A percentile compares a stretch with the other conserved stretches of the same genome.
phyloP scores from a whole-genome alignment of 176 grass and related monocot genomes.

The Cocos nucifera region DNA sequence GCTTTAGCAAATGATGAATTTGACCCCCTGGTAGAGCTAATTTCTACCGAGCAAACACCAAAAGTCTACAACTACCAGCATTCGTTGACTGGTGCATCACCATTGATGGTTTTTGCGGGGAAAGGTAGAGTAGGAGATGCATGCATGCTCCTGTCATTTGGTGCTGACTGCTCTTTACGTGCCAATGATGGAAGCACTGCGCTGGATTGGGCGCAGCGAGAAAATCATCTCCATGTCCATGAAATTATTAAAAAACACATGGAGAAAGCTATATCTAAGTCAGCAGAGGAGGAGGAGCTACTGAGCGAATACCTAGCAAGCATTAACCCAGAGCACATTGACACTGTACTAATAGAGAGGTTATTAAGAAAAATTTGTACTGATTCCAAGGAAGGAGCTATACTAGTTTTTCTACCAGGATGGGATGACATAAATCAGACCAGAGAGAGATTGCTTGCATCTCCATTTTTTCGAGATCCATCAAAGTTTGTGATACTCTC shows the following conservation, averaged over 20 bases:
- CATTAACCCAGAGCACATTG: slow-evolving; percentile 63
- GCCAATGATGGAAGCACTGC: slow-evolving; percentile 59
- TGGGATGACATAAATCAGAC: slow-evolving; percentile 98
- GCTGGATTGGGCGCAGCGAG: slow-evolving; percentile 74
- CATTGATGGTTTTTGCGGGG: slow-evolving; percentile 83
- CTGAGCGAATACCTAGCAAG: slow-evolving; percentile 77
- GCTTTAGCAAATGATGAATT: slow-evolving; percentile 79
- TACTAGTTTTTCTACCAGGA: slow-evolving; percentile 89
- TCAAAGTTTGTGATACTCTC: slow-evolving; percentile 69
- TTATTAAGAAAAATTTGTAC: slow-evolving; percentile 70
- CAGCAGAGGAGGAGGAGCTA: slow-evolving; percentile 51
- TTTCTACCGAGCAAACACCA: slow-evolving; percentile 58
- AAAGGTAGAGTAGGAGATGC: slow-evolving; percentile 82
- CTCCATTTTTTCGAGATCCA: slow-evolving; percentile 49
- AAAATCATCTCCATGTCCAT: slow-evolving; percentile 53
- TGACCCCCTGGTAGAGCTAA: slow-evolving; percentile 80
- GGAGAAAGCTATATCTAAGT: slow-evolving; percentile 42
- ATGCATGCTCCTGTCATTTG: slow-evolving; percentile 91
- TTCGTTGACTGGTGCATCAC: slow-evolving; percentile 72
- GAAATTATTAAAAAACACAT: slow-evolving; percentile 76
- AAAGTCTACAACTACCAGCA: slow-evolving; percentile 77
- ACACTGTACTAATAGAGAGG: slow-evolving; percentile 61
- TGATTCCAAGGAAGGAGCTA: slow-evolving; percentile 73
- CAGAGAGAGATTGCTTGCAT: slow-evolving; percentile 60
- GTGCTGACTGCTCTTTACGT: slow-evolving; percentile 61